Evolutionary conservation across 1,139 yeast species (phyloP), one percentile per base, ranked within the genome.

Genomic region (Pichia terricola): DNA sequence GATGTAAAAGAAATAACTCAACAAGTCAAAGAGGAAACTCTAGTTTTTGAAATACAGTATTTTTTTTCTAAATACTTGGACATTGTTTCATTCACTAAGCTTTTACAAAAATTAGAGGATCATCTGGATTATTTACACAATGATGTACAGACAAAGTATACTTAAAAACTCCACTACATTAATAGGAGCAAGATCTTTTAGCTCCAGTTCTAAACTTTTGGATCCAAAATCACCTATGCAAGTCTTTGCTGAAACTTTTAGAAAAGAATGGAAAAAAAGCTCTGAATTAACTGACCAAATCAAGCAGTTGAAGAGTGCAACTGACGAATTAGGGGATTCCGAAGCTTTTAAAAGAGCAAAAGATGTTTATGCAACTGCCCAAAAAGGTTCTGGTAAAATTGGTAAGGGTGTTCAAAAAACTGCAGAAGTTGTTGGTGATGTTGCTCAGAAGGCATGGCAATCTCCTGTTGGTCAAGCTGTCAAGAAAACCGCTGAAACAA

Each of bases 361-460:
- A 59, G 96, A 88, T 53, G 98, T 98, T 0, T 87, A 83, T 56
- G 87, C 84, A 47, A 75, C 72, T 52, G 96, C 97, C 3, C 94
- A 81, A 59, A 77, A 77, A 58, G 84, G 87, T 10, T 72, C 82
- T 22, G 77, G 89, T 38, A 88, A 88, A 37, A 86, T 95, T 8
- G 89, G 95, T 3, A 77, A 82, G 61, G 85, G 88, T 39, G 77
- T 88, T 47, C 77, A 79, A 55, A 85, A 85, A 66, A 91, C 97
- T 3, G 96, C 97, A n/a, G 87, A 84, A 57, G 94, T 81, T 34
- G 87, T 91, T 31, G 98, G 96, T 45, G 81, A 76, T 45, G 94
- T 80, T 39, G 98, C 96, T 3, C 73, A 76, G 39, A 81, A 81
- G 50, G 96, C 97, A 0, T 94, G 99, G 99, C 96, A 94, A 50